Percentiles rank a stretch among this genome's conserved stretches.
These are phyloP conservation scores for Capillidium rhysosporum DNA, from an alignment of 371 early-diverging fungal species.

Conservation along the genomic window DNA sequence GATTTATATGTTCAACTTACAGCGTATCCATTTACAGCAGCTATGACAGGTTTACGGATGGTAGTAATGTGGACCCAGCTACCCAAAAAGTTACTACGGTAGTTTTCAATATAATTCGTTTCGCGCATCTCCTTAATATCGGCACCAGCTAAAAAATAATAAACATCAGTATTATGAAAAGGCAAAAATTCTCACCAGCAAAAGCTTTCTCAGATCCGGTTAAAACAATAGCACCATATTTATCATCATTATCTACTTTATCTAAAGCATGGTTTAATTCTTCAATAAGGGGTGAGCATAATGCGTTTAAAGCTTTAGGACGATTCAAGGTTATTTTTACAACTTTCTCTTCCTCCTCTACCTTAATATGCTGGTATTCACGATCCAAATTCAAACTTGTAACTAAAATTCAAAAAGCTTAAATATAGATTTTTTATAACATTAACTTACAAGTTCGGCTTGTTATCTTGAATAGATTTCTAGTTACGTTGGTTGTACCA, in stretches of 20 bases:
- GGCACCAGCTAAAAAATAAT: constrained; percentile 59
- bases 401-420: too few relatives aligned
- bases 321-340: constrained; percentile 81
- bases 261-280: constrained; percentile 82
- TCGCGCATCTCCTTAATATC: constrained; percentile 97
- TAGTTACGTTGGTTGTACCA: too few relatives aligned
- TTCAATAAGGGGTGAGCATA: constrained; percentile 70
- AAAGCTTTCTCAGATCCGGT: constrained; percentile 93
- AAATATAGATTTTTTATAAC: too few relatives aligned
- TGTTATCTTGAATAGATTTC: too few relatives aligned
- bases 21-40: constrained; percentile 95
- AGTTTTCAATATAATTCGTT: constrained; percentile 63
- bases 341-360: constrained; percentile 65
- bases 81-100: constrained; percentile 74
- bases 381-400: neutral
- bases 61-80: constrained; percentile 83
- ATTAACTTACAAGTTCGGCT: too few relatives aligned
- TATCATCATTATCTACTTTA: constrained; percentile 49
- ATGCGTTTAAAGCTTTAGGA: constrained; percentile 93
- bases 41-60: constrained; percentile 89
- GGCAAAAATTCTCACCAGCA: constrained; percentile 40
- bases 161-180: neutral
- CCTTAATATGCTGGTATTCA: constrained; percentile 34
- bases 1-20: constrained; percentile 21
- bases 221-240: constrained; percentile 79